phyloP scores from a whole-genome alignment of 805 yeast genomes.

The Starmerella stigmatis region DNA sequence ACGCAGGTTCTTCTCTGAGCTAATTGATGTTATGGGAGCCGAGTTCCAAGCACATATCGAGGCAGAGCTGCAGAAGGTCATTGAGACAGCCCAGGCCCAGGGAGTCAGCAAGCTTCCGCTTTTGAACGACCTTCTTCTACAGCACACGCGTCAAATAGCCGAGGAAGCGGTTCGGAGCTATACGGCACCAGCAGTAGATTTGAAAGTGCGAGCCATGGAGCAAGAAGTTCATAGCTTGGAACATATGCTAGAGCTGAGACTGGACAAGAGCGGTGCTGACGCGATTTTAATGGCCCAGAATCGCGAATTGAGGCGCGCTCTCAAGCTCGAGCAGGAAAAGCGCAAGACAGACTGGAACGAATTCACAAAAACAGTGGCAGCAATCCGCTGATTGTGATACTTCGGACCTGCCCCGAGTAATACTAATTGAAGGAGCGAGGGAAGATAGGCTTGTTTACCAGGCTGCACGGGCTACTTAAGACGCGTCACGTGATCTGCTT shows the following conservation, averaged over 20 bases:
- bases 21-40: constrained; percentile 20
- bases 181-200: neutral
- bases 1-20: constrained; percentile 18
- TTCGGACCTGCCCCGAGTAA: too few relatives aligned
- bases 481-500: too few relatives aligned
- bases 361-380: constrained; percentile 5
- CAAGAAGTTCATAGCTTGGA: constrained; percentile 17
- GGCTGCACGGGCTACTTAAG: too few relatives aligned
- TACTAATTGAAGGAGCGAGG: too few relatives aligned
- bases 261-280: constrained; percentile 22
- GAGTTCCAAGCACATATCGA: constrained; percentile 20
- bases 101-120: constrained; percentile 21
- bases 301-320: constrained; percentile 16
- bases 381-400: neutral
- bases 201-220: constrained; percentile 14
- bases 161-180: constrained; percentile 4
- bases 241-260: constrained; percentile 13
- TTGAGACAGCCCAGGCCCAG: constrained; percentile 13
- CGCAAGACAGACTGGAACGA: constrained; percentile 23
- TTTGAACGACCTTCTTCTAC: constrained; percentile 18
- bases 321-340: constrained; percentile 21
- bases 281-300: constrained; percentile 19
- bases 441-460: too few relatives aligned
- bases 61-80: constrained; percentile 16
- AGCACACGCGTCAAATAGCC: constrained; percentile 19